These are phyloP conservation scores for Leccinum boreale DNA, from an alignment of 768 basidiomycete genomes.

Conservation along the genomic window DNA sequence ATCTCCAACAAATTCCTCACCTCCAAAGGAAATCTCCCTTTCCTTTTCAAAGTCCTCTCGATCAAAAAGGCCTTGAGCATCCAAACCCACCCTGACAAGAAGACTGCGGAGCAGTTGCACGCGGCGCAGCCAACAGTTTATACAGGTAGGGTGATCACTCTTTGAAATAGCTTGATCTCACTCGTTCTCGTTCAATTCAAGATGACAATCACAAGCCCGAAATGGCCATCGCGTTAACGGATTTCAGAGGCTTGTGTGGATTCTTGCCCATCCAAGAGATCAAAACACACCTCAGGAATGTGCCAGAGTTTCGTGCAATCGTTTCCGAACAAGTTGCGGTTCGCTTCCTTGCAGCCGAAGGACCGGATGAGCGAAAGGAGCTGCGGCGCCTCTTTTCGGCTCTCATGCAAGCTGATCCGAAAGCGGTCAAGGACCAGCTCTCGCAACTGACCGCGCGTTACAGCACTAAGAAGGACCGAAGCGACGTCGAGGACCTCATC, in stretches of 20 bases:
- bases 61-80: slow-evolving; percentile 89
- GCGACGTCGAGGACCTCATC: slow-evolving; percentile 59
- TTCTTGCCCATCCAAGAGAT: slow-evolving; percentile 82
- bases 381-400: slow-evolving; percentile 78
- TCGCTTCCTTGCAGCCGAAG: slow-evolving; percentile 46
- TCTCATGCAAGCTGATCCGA: slow-evolving; percentile 75
- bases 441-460: slow-evolving; percentile 61
- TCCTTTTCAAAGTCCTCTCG: slow-evolving; percentile 89
- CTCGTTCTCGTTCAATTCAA: slow-evolving; percentile 27
- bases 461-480: slow-evolving; percentile 41
- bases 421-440: slow-evolving; percentile 52
- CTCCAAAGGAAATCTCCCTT: slow-evolving; percentile 71
- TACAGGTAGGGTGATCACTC: slow-evolving; percentile 59
- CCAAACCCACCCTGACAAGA: slow-evolving; percentile 89
- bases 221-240: slow-evolving; percentile 95
- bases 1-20: slow-evolving; percentile 57
- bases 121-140: slow-evolving; percentile 76
- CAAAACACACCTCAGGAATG: slow-evolving; percentile 56
- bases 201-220: slow-evolving; percentile 99
- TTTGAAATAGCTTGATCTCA: slow-evolving; percentile 3
- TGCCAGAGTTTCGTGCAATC: slow-evolving; percentile 75
- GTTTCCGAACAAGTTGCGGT: slow-evolving; percentile 56
- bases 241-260: slow-evolving; percentile 88
- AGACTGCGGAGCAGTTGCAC: slow-evolving; percentile 69
- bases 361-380: slow-evolving; percentile 38